Percentiles rank a stretch among this genome's conserved stretches.
Conservation (phyloP, 2,329 filamentous ascomycete genomes). For the Neurospora crassa region DNA sequence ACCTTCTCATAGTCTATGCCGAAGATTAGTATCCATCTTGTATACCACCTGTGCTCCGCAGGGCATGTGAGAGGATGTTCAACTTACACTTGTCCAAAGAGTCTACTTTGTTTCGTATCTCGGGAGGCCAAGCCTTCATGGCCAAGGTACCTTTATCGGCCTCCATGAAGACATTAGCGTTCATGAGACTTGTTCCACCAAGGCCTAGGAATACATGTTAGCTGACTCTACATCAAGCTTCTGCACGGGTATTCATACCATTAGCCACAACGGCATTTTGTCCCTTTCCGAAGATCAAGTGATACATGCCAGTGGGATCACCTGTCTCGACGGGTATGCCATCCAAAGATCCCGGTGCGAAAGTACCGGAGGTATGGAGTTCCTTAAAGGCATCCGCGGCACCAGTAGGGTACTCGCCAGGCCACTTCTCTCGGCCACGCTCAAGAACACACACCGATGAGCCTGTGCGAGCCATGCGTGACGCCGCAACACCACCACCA, state of each 20-base stretch:
- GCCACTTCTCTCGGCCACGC: conserved; percentile 55
- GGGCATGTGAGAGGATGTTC: not conserved
- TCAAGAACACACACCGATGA: conserved; percentile 57
- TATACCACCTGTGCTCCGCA: not conserved
- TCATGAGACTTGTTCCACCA: conserved; percentile 56
- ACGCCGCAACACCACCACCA: conserved; percentile 56
- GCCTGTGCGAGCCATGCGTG: conserved; percentile 51
- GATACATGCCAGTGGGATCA: conserved; percentile 52
- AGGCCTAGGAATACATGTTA: conserved; percentile 35
- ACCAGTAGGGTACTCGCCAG: conserved; percentile 51
- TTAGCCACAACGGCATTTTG: conserved; percentile 54
- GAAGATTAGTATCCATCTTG: not conserved
- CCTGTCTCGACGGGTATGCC: conserved; percentile 35
- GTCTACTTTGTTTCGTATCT: conserved; percentile 37
- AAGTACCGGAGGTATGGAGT: conserved; percentile 46
- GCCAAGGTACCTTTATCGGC: conserved; percentile 44
- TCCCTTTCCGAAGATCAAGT: conserved; percentile 52
- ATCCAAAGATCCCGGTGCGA: conserved; percentile 33
- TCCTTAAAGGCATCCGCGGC: conserved; percentile 37
- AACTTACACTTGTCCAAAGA: conserved; percentile 40
- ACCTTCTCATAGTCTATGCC: conserved; percentile 47
- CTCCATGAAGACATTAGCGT: conserved; percentile 57
- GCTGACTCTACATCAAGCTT: not conserved
- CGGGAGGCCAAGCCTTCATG: conserved; percentile 47
- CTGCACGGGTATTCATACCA: conserved; percentile 28